These are phyloP conservation scores for Dryadomyces quercus-mongolicae DNA, from an alignment of 2,329 filamentous ascomycete genomes.

Conservation along the genomic window DNA sequence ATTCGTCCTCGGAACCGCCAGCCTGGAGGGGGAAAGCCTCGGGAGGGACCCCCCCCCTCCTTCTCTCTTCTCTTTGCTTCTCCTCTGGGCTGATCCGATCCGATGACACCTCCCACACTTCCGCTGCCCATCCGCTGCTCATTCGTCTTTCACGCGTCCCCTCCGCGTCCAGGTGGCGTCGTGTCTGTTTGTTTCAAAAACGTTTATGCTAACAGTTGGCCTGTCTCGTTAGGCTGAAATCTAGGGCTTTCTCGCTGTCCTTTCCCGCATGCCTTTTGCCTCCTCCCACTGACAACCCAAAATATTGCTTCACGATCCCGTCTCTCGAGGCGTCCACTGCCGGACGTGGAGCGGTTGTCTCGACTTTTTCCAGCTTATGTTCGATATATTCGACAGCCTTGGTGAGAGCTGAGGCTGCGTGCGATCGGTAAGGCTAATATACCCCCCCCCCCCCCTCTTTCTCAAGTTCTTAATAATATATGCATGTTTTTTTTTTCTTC, in stretches of 20 bases:
- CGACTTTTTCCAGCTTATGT: conserved; percentile 1
- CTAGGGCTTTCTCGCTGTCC: neutral
- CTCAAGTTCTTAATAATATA: neutral
- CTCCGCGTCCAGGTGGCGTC: no score
- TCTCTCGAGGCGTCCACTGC: neutral
- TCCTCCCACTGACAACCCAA: neutral
- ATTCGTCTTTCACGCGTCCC: neutral
- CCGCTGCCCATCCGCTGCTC: no score
- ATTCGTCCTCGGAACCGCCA: no score
- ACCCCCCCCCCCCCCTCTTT: neutral
- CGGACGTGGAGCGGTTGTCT: neutral
- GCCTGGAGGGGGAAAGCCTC: neutral
- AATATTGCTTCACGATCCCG: neutral
- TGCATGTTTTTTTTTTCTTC: neutral
- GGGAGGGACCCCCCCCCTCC: neutral
- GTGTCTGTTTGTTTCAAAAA: neutral
- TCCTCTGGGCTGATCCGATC: neutral
- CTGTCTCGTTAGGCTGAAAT: conserved; percentile 1
- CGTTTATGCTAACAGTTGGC: neutral
- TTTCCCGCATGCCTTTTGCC: neutral
- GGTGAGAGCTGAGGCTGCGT: conserved; percentile 8
- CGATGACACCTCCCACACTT: no score
- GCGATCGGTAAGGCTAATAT: conserved; percentile 7
- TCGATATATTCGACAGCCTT: conserved; percentile 4
- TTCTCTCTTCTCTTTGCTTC: neutral